Evolutionary conservation across 75 land plant species (phyloP).

Genomic region (Ceratopteris richardii): DNA sequence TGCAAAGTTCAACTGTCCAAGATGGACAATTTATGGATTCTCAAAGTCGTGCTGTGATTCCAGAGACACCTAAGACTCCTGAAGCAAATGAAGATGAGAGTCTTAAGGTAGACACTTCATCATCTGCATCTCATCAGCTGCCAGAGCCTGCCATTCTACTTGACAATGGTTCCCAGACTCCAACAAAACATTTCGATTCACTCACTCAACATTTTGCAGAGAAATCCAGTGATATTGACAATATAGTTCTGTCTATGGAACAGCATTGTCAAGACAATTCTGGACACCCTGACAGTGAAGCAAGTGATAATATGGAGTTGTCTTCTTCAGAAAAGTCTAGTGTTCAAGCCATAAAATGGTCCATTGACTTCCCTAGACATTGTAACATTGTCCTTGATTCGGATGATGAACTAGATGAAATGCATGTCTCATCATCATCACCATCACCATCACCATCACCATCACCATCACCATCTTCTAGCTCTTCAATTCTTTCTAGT

Average conservation of each 20-base stretch:
- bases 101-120: not conserved
- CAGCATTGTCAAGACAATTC: not conserved
- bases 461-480: conserved; percentile 1
- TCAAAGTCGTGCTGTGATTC: not conserved
- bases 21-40: not conserved
- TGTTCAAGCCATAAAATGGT: not conserved
- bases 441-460: not conserved
- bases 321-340: not conserved
- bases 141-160: not conserved
- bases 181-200: not conserved
- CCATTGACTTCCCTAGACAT: not conserved
- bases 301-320: not conserved
- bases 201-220: not conserved
- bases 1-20: no score
- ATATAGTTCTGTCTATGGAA: no score
- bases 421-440: conserved; percentile 4
- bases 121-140: not conserved
- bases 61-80: conserved; percentile 1
- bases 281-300: conserved; percentile 1
- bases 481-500: conserved; percentile 6
- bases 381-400: not conserved
- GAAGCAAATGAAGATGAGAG: not conserved
- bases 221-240: no score
- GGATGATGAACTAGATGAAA: conserved; percentile 5
- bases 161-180: not conserved